Conservation (phyloP, 805 yeast genomes). For the Ogataea zsoltii region DNA sequence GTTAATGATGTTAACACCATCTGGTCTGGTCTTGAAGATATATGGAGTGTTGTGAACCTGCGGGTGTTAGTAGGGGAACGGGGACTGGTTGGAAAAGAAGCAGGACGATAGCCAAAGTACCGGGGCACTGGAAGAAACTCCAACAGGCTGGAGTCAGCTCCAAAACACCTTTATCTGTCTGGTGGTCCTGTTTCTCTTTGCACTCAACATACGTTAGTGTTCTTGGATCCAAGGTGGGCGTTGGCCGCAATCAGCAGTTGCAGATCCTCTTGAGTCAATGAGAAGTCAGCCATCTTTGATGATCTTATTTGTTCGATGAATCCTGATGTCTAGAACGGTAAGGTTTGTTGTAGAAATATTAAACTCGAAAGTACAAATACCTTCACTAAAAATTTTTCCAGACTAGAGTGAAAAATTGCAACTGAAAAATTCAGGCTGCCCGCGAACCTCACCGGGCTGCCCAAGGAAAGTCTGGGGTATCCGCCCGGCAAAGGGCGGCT, state of each 20-base stretch:
- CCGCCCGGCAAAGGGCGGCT: too few relatives aligned
- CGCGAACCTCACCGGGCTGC: background rate
- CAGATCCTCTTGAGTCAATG: slow-evolving; percentile 90
- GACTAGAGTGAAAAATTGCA: slow-evolving; percentile 10
- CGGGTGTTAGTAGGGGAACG: slow-evolving; percentile 13
- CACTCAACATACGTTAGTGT: slow-evolving; percentile 84
- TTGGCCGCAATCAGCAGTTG: slow-evolving; percentile 99
- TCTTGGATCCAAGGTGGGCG: slow-evolving; percentile 99
- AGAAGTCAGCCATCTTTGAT: slow-evolving; percentile 38
- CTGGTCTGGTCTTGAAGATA: slow-evolving; percentile 98
- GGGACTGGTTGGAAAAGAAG: background rate
- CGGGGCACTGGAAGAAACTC: too few relatives aligned
- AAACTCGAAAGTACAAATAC: slow-evolving; percentile 16
- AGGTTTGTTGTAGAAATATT: slow-evolving; percentile 4
- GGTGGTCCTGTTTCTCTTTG: too few relatives aligned
- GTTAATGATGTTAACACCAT: slow-evolving; percentile 98
- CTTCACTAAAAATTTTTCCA: slow-evolving; percentile 16
- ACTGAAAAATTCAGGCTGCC: slow-evolving; percentile 12
- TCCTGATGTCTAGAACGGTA: slow-evolving; percentile 4
- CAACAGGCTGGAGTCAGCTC: background rate
- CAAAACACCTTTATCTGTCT: background rate
- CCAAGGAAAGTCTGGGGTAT: too few relatives aligned
- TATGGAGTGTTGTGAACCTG: slow-evolving; percentile 95
- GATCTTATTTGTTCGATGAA: slow-evolving; percentile 10
- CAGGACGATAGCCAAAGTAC: background rate